phyloP scores from a whole-genome alignment of 1,139 yeast genomes.

The Candida mesenterica region DNA sequence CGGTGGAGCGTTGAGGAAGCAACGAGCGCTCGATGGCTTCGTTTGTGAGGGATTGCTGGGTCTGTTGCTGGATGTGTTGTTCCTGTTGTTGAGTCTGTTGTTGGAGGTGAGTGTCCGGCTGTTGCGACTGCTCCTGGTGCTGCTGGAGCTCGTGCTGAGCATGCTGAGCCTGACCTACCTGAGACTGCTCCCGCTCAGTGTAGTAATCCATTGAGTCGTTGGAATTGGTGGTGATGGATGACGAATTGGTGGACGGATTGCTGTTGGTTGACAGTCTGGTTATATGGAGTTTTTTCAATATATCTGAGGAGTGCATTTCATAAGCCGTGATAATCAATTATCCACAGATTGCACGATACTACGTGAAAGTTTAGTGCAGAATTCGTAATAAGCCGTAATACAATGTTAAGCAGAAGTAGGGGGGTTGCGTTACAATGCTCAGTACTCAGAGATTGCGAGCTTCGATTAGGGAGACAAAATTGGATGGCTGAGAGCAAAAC shows the following conservation, averaged over 20 bases:
- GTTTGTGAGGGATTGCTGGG: constrained; percentile 12
- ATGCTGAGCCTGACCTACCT: neutral
- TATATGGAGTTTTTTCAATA: constrained; percentile 25
- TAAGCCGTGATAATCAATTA: neutral
- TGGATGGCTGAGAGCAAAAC: no score
- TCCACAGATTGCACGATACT: neutral
- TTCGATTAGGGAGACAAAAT: no score
- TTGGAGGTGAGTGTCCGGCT: constrained; percentile 4
- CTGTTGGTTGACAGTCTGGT: constrained; percentile 17
- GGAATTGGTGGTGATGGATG: constrained; percentile 3
- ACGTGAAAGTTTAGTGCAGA: no score
- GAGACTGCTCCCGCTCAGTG: constrained; percentile 1
- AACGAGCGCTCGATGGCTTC: constrained; percentile 23
- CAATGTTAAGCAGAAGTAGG: no score
- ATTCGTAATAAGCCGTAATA: no score
- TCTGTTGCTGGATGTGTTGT: constrained; percentile 6
- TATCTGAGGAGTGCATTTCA: constrained; percentile 21
- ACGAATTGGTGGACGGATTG: neutral
- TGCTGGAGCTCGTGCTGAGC: no score
- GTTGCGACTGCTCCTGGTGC: constrained; percentile 10
- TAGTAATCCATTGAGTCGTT: constrained; percentile 13
- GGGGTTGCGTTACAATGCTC: no score
- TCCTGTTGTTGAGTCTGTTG: constrained; percentile 9
- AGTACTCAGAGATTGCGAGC: no score
- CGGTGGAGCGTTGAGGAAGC: constrained; percentile 25